A percentile compares a stretch with the other conserved stretches of the same genome.
Evolutionary conservation across 2,329 filamentous ascomycete genomes (phyloP).

Genomic region (Cladorrhinum sp.): DNA sequence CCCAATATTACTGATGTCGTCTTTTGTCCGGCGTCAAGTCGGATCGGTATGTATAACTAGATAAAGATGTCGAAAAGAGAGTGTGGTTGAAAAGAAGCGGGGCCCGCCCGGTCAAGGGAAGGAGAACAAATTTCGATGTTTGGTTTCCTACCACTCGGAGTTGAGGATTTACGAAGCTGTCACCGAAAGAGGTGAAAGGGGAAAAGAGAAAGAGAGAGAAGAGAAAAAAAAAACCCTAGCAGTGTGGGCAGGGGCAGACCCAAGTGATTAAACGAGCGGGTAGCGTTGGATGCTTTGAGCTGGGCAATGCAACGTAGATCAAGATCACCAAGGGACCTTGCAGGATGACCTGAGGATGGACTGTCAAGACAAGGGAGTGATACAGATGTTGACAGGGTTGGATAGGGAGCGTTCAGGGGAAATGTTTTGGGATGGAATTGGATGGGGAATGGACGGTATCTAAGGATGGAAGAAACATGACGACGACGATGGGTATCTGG

Average conservation of each 20-base stretch:
- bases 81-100: constrained; percentile 26
- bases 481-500: neutral
- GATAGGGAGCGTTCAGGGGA: constrained; percentile 4
- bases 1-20: constrained; percentile 11
- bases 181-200: constrained; percentile 24
- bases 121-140: constrained; percentile 17
- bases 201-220: constrained; percentile 20
- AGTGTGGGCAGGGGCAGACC: constrained; percentile 7
- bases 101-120: constrained; percentile 35
- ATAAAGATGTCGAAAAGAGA: constrained; percentile 14
- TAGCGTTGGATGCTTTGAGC: neutral
- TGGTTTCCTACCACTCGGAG: neutral
- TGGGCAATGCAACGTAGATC: constrained; percentile 23
- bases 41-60: constrained; percentile 23
- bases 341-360: constrained; percentile 20
- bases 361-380: constrained; percentile 7
- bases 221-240: constrained; percentile 13
- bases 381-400: neutral
- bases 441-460: neutral
- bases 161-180: neutral
- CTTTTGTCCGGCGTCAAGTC: constrained; percentile 20
- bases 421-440: constrained; percentile 4
- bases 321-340: constrained; percentile 18
- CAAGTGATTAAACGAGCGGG: constrained; percentile 18
- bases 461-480: neutral